Evolutionary conservation across 441 rosid species (phyloP), one percentile per base, ranked within the genome.

Genomic region (Corymbia calophylla): DNA sequence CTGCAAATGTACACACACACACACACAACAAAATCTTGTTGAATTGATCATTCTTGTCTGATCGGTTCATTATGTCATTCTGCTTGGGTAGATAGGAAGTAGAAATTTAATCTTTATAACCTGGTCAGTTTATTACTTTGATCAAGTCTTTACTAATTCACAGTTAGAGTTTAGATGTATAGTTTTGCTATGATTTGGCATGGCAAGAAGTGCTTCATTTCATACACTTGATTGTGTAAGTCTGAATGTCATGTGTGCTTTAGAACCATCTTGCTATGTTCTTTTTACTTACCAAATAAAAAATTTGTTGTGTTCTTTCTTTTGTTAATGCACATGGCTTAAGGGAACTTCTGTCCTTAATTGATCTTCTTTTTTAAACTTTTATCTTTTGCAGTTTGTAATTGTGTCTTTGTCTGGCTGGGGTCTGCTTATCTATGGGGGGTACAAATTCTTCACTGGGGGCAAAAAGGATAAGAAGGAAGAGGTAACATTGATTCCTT

Each of bases 361-460:
- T 86, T 56, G n/a, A 39, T 60, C 6, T 25, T 32, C 27, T 82
- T 85, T 35, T 23, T 32, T 55, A 8, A 19, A 55, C 44, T 32
- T 86, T 89, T 93, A 19, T 73, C 82, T 73, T 90, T 89, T 93
- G 93, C 97, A 97, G 98, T 97, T 97, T 91, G 98, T 97, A 85
- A 94, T 97, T 25, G 96, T 95, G 89, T 97, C 99, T 73, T 93
- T 97, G 47, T 87, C 97, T 62, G 99, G 97, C 47, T 97, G 99
- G 99, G 99, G 97, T 87, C 88, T 94, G 84, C 92, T 94, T 32
- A 17, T 97, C 95, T 96, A 66, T 93, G 91, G 97, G 81, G 95
- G 95, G 55, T 97, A 96, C 97, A 97, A 96, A 92, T 90, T 93
- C 88, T 93, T 93, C 82, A 90, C 96, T 7, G 47, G 94, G 88